phyloP scores from a whole-genome alignment of 2,329 filamentous ascomycete genomes.

The Apiospora hydei region DNA sequence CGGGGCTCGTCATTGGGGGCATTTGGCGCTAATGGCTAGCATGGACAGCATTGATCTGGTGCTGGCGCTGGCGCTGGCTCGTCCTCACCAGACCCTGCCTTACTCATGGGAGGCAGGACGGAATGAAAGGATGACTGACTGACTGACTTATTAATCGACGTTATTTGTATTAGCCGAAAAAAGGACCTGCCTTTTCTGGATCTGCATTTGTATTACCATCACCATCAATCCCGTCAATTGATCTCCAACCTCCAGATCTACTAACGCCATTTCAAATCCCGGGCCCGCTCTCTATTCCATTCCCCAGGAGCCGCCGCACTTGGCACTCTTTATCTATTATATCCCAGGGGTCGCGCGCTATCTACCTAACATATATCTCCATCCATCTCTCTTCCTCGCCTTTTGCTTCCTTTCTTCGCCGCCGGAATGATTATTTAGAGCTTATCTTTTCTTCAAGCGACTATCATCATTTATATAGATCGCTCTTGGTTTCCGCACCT shows the following conservation, averaged over 20 bases:
- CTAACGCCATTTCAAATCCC: constrained; percentile 4
- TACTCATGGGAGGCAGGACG: background rate
- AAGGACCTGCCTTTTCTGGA: background rate
- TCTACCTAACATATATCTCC: background rate
- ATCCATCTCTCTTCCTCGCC: background rate
- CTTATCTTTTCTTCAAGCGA: background rate
- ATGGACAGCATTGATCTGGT: background rate
- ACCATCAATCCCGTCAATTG: background rate
- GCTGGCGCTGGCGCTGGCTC: background rate
- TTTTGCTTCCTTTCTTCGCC: background rate
- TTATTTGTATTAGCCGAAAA: constrained; percentile 3
- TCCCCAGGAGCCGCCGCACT: background rate
- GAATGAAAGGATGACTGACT: background rate
- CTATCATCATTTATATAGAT: background rate
- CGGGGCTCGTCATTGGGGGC: background rate
- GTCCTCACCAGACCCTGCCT: background rate
- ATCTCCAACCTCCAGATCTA: background rate
- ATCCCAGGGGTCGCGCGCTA: background rate
- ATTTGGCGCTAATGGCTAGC: background rate
- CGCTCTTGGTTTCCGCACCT: background rate
- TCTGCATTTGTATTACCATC: background rate
- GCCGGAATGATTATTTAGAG: background rate
- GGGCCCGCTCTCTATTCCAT: background rate
- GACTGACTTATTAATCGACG: background rate
- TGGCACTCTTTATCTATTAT: constrained; percentile 9